Conservation (phyloP, 148 eudicot genomes). For the Camellia lanceoleosa region DNA sequence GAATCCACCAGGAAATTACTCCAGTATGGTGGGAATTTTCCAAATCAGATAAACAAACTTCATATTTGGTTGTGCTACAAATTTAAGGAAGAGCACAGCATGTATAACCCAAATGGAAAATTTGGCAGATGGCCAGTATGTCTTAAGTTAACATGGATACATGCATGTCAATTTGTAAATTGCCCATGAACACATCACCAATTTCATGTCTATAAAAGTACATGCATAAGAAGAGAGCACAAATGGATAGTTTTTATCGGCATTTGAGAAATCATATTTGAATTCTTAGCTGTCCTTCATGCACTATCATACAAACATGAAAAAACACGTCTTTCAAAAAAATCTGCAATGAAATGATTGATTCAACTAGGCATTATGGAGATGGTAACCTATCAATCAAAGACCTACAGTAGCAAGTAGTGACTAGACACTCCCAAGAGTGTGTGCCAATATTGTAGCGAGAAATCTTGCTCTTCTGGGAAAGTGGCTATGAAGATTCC, state of each 20-base stretch:
- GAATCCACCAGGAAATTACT: not conserved
- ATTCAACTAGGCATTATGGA: not conserved
- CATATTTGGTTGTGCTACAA: too few relatives aligned
- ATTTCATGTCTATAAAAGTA: not conserved
- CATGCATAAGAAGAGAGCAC: not conserved
- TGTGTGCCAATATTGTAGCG: too few relatives aligned
- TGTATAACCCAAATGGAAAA: not conserved
- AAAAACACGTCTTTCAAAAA: too few relatives aligned
- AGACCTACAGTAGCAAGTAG: not conserved
- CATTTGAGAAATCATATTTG: not conserved
- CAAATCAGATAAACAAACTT: not conserved
- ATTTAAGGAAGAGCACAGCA: too few relatives aligned
- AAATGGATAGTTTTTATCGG: not conserved
- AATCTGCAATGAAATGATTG: not conserved
- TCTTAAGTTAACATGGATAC: not conserved
- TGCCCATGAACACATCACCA: not conserved
- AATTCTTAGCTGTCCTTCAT: not conserved
- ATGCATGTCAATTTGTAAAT: too few relatives aligned
- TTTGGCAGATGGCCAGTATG: not conserved
- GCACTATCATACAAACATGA: not conserved
- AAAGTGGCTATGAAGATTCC: too few relatives aligned
- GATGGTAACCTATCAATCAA: not conserved
- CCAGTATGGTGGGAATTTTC: not conserved
- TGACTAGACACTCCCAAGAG: too few relatives aligned
- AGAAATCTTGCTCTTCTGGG: too few relatives aligned